These are phyloP conservation scores for Cyclotella sp. DNA, from an alignment of 108 stramenopile species.

Conservation along the genomic window DNA sequence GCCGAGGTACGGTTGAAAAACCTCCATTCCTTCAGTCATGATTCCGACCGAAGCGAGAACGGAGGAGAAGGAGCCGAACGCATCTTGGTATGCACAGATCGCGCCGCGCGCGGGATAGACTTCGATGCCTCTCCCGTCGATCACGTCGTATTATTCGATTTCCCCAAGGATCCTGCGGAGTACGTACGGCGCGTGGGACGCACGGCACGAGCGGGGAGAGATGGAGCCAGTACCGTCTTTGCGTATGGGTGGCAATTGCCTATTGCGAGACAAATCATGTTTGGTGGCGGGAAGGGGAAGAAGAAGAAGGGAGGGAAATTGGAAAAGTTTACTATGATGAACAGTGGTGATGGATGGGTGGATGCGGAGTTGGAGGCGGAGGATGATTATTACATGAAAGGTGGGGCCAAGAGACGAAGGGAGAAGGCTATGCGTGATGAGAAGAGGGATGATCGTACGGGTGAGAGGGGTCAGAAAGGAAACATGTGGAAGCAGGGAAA, in stretches of 20 bases:
- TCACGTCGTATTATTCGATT: conserved; percentile 95
- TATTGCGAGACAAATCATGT: conserved; percentile 79
- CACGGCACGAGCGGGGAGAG: conserved; percentile 92
- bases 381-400: conserved; percentile 33
- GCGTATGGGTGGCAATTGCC: conserved; percentile 91
- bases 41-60: conserved; percentile 12
- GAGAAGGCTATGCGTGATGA: conserved; percentile 16
- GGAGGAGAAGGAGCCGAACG: conserved; percentile 23
- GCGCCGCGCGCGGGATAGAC: conserved; percentile 95
- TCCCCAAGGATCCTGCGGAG: conserved; percentile 94
- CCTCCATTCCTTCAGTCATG: conserved; percentile 64
- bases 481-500: conserved; percentile 11
- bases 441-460: conserved; percentile 2
- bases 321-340: conserved; percentile 47
- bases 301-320: conserved; percentile 28
- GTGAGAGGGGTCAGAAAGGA: neutral
- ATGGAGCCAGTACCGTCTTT: conserved; percentile 86
- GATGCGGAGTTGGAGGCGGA: conserved; percentile 31
- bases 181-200: conserved; percentile 92
- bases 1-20: conserved; percentile 67
- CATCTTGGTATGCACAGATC: conserved; percentile 95
- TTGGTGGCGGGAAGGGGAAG: conserved; percentile 12
- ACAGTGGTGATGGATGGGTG: conserved; percentile 38
- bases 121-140: conserved; percentile 74
- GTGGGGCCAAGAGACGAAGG: conserved; percentile 33